These are phyloP conservation scores for Ganoderma lingzhi DNA, from an alignment of 1,284 basidiomycete genomes.

Conservation along the genomic window DNA sequence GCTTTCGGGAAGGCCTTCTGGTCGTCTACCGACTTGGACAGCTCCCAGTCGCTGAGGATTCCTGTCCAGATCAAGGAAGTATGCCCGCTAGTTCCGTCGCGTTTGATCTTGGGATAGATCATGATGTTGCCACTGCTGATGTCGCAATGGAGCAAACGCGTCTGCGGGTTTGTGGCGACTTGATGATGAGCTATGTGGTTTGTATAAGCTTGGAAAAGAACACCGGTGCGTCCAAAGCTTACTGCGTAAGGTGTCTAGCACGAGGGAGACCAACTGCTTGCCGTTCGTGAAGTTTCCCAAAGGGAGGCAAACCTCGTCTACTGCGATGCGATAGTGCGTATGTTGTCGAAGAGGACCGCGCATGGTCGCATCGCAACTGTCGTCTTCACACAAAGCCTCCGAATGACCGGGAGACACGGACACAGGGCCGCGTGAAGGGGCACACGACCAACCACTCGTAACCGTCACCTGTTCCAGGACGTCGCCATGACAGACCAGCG, in stretches of 20 bases:
- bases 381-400: too few relatives aligned
- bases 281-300: conserved; percentile 3
- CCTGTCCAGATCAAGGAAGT: neutral
- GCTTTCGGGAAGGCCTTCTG: neutral
- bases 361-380: too few relatives aligned
- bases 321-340: conserved; percentile 21
- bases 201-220: too few relatives aligned
- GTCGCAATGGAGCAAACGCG: neutral
- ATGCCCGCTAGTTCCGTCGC: neutral
- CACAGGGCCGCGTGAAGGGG: neutral
- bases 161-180: neutral
- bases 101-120: neutral
- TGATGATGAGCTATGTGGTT: neutral
- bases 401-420: neutral
- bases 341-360: conserved; percentile 10
- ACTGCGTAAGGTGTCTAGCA: conserved; percentile 13
- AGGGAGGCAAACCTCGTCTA: conserved; percentile 10
- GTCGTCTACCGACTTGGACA: neutral
- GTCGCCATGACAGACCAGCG: conserved; percentile 23
- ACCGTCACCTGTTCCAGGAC: conserved; percentile 15
- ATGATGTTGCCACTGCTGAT: neutral
- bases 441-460: neutral
- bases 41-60: neutral
- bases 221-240: neutral
- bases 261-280: neutral